Percentiles rank a stretch among this genome's conserved stretches.
Evolutionary conservation across 169 alveolate genomes (phyloP).

Genomic region (Plasmodium falciparum): DNA sequence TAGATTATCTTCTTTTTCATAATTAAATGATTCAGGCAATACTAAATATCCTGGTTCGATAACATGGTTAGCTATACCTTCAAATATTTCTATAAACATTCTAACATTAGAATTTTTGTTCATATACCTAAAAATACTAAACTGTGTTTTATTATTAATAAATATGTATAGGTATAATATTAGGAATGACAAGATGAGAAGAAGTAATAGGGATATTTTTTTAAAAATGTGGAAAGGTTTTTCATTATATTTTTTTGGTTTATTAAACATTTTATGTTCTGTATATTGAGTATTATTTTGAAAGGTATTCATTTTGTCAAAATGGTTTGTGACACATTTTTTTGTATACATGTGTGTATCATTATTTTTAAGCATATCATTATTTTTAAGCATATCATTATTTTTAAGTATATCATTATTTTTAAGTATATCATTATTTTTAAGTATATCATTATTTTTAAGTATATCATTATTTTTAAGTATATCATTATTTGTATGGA

Average conservation of each 20-base stretch:
- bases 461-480: neutral
- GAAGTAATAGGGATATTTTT: neutral
- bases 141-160: conserved; percentile 10
- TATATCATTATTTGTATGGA: neutral
- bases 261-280: too few species aligned
- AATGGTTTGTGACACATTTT: too few species aligned
- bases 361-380: too few species aligned
- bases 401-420: neutral
- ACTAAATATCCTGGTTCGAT: conserved; percentile 56
- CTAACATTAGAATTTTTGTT: conserved; percentile 7
- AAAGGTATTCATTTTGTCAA: too few species aligned
- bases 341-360: too few species aligned
- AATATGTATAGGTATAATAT: conserved; percentile 16
- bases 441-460: neutral
- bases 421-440: neutral
- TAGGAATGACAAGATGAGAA: conserved; percentile 5
- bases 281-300: too few species aligned
- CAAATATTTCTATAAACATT: conserved; percentile 21
- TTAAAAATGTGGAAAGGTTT: neutral
- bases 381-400: too few species aligned
- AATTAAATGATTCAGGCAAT: conserved; percentile 48
- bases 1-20: conserved; percentile 39
- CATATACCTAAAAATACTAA: conserved; percentile 25
- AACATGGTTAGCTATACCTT: conserved; percentile 51
- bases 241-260: too few species aligned